These are phyloP conservation scores for Parsonsia alboflavescens DNA, from an alignment of 257 asterid species.

Conservation along the genomic window DNA sequence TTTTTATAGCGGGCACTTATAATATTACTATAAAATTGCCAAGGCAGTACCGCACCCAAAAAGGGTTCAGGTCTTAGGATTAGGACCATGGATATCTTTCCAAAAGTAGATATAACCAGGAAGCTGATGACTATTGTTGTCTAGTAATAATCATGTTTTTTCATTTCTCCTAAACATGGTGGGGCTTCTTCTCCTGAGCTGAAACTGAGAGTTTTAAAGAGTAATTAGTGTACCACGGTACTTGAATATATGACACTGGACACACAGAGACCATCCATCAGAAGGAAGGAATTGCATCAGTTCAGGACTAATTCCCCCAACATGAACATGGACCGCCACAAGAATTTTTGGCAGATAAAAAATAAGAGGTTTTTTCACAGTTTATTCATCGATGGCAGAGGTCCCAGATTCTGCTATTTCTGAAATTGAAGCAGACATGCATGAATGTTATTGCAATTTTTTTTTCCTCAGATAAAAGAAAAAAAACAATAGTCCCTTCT, in stretches of 20 bases:
- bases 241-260: not conserved
- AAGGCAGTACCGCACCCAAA: not conserved
- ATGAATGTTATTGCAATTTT: not conserved
- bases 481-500: not conserved
- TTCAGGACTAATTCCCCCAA: not conserved
- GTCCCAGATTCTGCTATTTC: constrained; percentile 8
- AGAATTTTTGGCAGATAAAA: constrained; percentile 6
- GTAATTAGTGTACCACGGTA: not conserved
- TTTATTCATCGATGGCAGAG: constrained; percentile 4
- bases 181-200: constrained; percentile 3
- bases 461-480: not conserved
- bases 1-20: not conserved
- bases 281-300: not conserved
- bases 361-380: not conserved
- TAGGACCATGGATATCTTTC: not conserved
- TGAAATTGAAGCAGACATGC: constrained; percentile 2
- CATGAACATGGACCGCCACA: constrained; percentile 7
- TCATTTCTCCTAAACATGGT: not conserved
- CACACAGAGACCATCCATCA: not conserved
- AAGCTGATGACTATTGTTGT: not conserved
- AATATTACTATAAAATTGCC: not conserved
- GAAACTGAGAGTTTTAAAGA: not conserved
- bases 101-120: not conserved
- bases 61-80: not conserved
- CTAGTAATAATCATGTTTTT: not conserved